Evolutionary conservation across 495 filamentous ascomycete genomes (phyloP).

Genomic region (Xylaria intraflava): DNA sequence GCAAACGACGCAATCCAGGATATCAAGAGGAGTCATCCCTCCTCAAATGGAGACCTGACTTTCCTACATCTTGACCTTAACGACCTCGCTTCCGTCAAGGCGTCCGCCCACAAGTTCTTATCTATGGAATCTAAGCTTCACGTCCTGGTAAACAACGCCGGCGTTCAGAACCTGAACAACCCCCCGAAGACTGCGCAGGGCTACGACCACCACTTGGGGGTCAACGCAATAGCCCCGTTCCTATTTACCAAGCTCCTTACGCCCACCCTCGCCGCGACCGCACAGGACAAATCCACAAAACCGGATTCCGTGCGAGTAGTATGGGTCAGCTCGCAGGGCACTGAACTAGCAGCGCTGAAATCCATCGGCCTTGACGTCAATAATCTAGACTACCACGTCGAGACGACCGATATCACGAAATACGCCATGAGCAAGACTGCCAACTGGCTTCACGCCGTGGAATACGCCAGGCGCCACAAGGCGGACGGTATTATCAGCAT

Average conservation of each 20-base stretch:
- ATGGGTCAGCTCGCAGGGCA: conserved; percentile 26
- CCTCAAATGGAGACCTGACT: not conserved
- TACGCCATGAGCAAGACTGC: conserved; percentile 24
- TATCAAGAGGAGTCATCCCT: conserved; percentile 10
- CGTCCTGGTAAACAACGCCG: conserved; percentile 26
- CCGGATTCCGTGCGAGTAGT: conserved; percentile 33
- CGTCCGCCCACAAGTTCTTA: conserved; percentile 12
- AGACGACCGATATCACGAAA: too few relatives aligned
- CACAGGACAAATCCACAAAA: conserved; percentile 13
- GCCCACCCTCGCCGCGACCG: conserved; percentile 33
- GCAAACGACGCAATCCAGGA: conserved; percentile 14
- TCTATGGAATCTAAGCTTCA: conserved; percentile 14
- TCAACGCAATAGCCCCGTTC: conserved; percentile 31
- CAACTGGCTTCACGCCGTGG: conserved; percentile 12
- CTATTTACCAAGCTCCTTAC: conserved; percentile 35
- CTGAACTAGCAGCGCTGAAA: conserved; percentile 17
- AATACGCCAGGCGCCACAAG: conserved; percentile 13
- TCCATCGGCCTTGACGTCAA: conserved; percentile 27
- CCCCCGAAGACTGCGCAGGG: conserved; percentile 23
- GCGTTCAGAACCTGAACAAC: conserved; percentile 27
- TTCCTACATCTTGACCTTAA: conserved; percentile 21
- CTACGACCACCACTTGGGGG: conserved; percentile 29
- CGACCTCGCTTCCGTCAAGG: conserved; percentile 18
- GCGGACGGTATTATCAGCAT: conserved; percentile 17
- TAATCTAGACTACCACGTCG: conserved; percentile 16